Conservation (phyloP, 805 yeast species). For the Candida koratica region DNA sequence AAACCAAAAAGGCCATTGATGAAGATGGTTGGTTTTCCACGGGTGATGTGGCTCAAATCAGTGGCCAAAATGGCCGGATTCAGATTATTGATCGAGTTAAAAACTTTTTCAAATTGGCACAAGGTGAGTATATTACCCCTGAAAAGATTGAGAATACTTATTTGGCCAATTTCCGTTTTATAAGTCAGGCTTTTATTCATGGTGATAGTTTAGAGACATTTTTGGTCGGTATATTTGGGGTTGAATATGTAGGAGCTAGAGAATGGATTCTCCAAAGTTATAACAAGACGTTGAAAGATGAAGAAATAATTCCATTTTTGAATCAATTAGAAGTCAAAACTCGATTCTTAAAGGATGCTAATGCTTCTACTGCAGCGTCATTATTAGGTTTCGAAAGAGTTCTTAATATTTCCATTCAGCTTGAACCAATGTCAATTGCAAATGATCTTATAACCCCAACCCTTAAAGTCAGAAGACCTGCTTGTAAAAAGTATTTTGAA, state of each 20-base stretch:
- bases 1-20: conserved; percentile 43
- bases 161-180: conserved; percentile 45
- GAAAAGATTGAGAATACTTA: conserved; percentile 69
- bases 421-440: conserved; percentile 61
- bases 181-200: conserved; percentile 55
- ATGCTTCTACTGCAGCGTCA: conserved; percentile 25
- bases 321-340: conserved; percentile 32
- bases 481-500: conserved; percentile 25
- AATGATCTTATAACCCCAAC: conserved; percentile 69
- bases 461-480: conserved; percentile 44
- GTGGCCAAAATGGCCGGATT: conserved; percentile 41
- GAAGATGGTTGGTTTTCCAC: conserved; percentile 56
- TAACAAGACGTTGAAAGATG: conserved; percentile 16
- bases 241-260: conserved; percentile 42
- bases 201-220: conserved; percentile 58
- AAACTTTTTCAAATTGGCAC: conserved; percentile 64
- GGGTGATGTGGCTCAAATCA: conserved; percentile 47
- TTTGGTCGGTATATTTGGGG: conserved; percentile 60
- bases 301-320: conserved; percentile 24
- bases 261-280: conserved; percentile 20
- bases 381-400: conserved; percentile 63
- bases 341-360: conserved; percentile 35
- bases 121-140: conserved; percentile 63
- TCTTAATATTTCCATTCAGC: conserved; percentile 47
- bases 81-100: conserved; percentile 70